Percentiles rank a stretch among this genome's conserved stretches.
These are phyloP conservation scores for Pseudogymnoascus destructans DNA, from an alignment of 2,329 filamentous ascomycete species.

Conservation along the genomic window DNA sequence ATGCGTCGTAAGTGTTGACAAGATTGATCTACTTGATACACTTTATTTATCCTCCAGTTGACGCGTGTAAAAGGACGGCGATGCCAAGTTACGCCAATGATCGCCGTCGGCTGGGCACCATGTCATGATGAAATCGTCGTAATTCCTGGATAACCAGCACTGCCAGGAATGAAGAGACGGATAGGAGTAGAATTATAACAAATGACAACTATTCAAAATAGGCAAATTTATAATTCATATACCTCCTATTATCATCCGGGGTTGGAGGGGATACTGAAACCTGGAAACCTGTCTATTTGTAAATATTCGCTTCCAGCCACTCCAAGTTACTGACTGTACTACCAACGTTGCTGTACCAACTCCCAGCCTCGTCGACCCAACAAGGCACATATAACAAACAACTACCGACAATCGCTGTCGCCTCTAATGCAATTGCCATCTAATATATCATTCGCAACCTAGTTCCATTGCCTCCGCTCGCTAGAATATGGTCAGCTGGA, in stretches of 20 bases:
- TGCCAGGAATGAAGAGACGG: neutral
- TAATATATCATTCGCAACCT: neutral
- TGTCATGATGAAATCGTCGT: constrained; percentile 1
- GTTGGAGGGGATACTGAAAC: neutral
- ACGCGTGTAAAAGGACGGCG: neutral
- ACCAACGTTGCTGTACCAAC: too few species aligned
- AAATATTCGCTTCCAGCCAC: neutral
- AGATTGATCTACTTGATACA: neutral
- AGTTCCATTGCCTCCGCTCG: neutral
- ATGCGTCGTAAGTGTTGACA: neutral
- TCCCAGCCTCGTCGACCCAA: neutral
- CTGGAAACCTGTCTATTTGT: neutral
- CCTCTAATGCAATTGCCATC: neutral
- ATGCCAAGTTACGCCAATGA: neutral
- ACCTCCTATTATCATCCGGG: neutral
- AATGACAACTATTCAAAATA: neutral
- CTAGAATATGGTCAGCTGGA: neutral
- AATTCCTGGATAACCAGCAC: neutral
- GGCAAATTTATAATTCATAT: neutral
- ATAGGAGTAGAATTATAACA: neutral
- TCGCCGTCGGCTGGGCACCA: neutral
- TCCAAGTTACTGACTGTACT: too few species aligned
- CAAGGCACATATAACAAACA: neutral
- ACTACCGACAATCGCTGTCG: neutral
- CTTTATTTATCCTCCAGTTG: neutral